These are phyloP conservation scores for Lophium mytilinum DNA, from an alignment of 495 filamentous ascomycete genomes.

Conservation along the genomic window DNA sequence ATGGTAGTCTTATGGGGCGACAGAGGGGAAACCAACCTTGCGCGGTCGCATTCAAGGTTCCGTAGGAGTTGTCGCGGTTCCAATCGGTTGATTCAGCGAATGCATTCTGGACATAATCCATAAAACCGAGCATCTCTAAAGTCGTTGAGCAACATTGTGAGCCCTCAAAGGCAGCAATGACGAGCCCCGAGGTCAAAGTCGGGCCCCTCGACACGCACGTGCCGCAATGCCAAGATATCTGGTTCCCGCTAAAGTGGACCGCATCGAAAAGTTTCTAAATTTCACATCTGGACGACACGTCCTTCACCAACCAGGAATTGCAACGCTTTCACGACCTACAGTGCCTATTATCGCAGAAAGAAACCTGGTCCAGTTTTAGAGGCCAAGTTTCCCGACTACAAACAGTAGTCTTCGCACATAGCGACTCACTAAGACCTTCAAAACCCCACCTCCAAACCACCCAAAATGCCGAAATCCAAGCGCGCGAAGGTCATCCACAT, in stretches of 20 bases:
- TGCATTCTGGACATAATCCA: conserved; percentile 92
- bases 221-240: too few species aligned
- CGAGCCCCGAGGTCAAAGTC: too few species aligned
- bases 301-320: too few species aligned
- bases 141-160: conserved; percentile 8
- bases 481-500: conserved; percentile 79
- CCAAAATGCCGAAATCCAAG: conserved; percentile 92
- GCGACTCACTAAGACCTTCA: not conserved
- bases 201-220: too few species aligned
- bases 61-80: conserved; percentile 91
- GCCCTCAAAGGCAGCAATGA: not conserved
- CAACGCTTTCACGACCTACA: too few species aligned
- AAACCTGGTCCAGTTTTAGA: too few species aligned
- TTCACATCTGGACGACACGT: too few species aligned
- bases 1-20: not conserved
- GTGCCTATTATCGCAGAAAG: too few species aligned
- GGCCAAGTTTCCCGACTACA: too few species aligned
- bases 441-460: conserved; percentile 4
- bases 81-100: conserved; percentile 82
- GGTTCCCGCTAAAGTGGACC: too few species aligned
- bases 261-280: too few species aligned
- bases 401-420: too few species aligned
- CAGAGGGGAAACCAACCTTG: conserved; percentile 47
- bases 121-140: conserved; percentile 80
- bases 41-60: conserved; percentile 76